phyloP scores from a whole-genome alignment of 2,329 filamentous ascomycete species.

The Paracamarosporium sp. region DNA sequence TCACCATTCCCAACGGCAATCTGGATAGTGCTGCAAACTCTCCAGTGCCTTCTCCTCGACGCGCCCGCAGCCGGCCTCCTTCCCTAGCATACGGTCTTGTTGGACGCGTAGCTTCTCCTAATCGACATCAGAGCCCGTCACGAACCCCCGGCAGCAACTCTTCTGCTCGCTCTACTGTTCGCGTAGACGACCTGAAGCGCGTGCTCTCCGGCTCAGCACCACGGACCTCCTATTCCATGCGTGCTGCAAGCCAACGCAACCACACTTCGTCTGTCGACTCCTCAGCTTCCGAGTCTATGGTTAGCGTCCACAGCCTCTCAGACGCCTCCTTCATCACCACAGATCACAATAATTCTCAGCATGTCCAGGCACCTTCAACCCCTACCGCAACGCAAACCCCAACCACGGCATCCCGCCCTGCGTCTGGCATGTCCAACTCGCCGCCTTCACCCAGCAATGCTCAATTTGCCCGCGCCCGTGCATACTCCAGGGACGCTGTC shows the following conservation, averaged over 20 bases:
- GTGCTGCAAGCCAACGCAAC: constrained; percentile 29
- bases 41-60: constrained; percentile 37
- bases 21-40: constrained; percentile 41
- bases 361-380: constrained; percentile 11
- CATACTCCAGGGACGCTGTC: constrained; percentile 24
- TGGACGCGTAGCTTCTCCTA: constrained; percentile 35
- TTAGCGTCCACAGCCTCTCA: constrained; percentile 73
- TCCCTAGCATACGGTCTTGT: constrained; percentile 44
- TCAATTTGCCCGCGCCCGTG: constrained; percentile 16
- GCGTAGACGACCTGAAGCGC: constrained; percentile 56
- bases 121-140: constrained; percentile 36
- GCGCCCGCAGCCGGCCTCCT: constrained; percentile 40
- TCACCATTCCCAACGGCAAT: constrained; percentile 56
- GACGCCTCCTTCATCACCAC: constrained; percentile 61
- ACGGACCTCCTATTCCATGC: constrained; percentile 38
- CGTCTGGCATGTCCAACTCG: constrained; percentile 3
- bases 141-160: constrained; percentile 44
- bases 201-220: constrained; percentile 50
- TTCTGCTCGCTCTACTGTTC: constrained; percentile 45
- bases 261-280: constrained; percentile 57
- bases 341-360: constrained; percentile 18
- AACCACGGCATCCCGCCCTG: constrained; percentile 28
- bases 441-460: constrained; percentile 17
- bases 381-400: constrained; percentile 32
- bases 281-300: constrained; percentile 70